A percentile compares a stretch with the other conserved stretches of the same genome.
These are phyloP conservation scores for Solanum commersonii DNA, from an alignment of 257 asterid species.

Conservation along the genomic window DNA sequence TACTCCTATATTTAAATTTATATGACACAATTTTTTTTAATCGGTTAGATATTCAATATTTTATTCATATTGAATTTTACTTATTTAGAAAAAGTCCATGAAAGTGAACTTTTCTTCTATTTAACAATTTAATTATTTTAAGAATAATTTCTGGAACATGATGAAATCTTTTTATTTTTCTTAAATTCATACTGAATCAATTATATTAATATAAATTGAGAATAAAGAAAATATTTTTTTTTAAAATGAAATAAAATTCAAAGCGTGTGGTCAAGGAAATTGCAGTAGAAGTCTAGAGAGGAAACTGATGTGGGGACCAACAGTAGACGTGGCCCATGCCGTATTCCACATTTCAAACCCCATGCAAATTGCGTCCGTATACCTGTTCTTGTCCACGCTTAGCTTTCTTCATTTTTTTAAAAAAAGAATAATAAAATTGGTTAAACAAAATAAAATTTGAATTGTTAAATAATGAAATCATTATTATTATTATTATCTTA, in stretches of 20 bases:
- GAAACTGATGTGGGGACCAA: not conserved
- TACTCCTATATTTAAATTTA: too few relatives aligned
- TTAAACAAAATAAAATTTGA: not conserved
- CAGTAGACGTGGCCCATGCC: not conserved
- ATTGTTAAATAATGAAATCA: not conserved
- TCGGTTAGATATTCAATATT: too few relatives aligned
- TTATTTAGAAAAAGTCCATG: not conserved
- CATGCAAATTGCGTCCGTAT: not conserved
- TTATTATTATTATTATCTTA: too few relatives aligned
- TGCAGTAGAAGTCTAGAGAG: not conserved
- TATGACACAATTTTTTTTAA: too few relatives aligned
- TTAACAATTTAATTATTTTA: too few relatives aligned
- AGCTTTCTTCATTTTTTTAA: too few relatives aligned
- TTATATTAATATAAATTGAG: too few relatives aligned
- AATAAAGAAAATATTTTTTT: too few relatives aligned
- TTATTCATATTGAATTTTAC: not conserved
- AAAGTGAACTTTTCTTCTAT: not conserved
- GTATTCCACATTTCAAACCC: slow-evolving; percentile 1
- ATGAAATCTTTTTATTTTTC: too few relatives aligned
- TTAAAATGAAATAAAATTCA: not conserved
- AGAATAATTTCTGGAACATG: not conserved
- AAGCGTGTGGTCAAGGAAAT: not conserved
- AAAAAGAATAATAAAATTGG: not conserved
- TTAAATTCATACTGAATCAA: too few relatives aligned
- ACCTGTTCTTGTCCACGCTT: not conserved